Conservation (phyloP, 495 filamentous ascomycete genomes). For the Cercophora scortea region DNA sequence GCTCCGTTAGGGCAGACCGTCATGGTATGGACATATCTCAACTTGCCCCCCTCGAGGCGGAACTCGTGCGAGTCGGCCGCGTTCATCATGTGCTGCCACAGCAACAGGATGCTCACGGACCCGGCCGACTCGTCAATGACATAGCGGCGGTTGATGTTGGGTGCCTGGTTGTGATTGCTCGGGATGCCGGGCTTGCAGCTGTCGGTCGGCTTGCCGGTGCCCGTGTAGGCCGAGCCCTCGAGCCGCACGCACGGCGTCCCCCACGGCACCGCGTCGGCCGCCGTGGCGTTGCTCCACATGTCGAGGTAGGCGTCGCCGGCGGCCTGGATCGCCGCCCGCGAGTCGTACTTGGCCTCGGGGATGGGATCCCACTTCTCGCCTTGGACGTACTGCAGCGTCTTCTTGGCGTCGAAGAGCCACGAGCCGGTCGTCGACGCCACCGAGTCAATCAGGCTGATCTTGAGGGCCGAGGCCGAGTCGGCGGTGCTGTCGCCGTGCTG, state of each 20-base stretch:
- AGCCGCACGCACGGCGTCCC: constrained; percentile 30
- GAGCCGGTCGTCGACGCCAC: constrained; percentile 30
- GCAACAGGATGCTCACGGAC: constrained; percentile 29
- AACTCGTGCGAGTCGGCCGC: constrained; percentile 37
- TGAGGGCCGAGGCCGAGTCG: constrained; percentile 10
- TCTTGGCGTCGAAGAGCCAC: constrained; percentile 34
- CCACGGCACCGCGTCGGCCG: constrained; percentile 29
- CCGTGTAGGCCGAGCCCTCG: constrained; percentile 33
- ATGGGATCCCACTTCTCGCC: constrained; percentile 32
- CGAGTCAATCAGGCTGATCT: constrained; percentile 27
- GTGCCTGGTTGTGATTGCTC: constrained; percentile 28
- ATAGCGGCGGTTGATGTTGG: constrained; percentile 30
- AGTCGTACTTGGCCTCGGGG: constrained; percentile 19
- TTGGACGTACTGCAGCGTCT: constrained; percentile 27
- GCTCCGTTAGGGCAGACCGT: constrained; percentile 16
- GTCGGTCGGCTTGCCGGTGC: constrained; percentile 23
- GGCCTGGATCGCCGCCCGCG: constrained; percentile 19
- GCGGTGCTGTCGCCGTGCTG: constrained; percentile 1
- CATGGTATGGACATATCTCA: constrained; percentile 37
- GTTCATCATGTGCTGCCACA: constrained; percentile 33
- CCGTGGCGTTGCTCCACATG: constrained; percentile 29
- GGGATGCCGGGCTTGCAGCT: constrained; percentile 33
- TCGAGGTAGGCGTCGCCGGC: constrained; percentile 35
- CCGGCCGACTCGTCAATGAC: constrained; percentile 33
- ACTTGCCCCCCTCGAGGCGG: constrained; percentile 32